A percentile compares a stretch with the other conserved stretches of the same genome.
Conservation (phyloP, 2,329 filamentous ascomycete species). For the Ceratocystis destructans region DNA sequence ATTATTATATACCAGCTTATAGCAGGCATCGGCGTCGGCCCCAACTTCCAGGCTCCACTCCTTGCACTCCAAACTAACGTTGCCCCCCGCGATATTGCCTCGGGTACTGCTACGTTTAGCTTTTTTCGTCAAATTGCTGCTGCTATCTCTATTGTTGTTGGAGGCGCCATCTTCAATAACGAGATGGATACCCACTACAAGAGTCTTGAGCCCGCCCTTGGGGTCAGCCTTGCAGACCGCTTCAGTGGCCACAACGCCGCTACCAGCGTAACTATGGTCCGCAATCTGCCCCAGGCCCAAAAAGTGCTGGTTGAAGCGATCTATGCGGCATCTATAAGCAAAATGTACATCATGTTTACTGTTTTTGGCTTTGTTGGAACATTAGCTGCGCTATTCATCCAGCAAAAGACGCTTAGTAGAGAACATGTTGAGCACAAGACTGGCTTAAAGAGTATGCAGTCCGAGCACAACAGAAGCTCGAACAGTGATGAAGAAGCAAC, state of each 20-base stretch:
- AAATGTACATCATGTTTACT: conserved; percentile 46
- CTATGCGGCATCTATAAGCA: conserved; percentile 37
- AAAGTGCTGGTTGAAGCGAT: conserved; percentile 32
- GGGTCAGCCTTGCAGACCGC: conserved; percentile 34
- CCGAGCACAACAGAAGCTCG: not conserved
- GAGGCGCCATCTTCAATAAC: conserved; percentile 70
- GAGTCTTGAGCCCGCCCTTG: conserved; percentile 36
- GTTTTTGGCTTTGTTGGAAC: conserved; percentile 36
- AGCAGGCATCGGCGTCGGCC: conserved; percentile 50
- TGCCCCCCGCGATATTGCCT: conserved; percentile 49
- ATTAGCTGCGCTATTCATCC: conserved; percentile 34
- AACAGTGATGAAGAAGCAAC: not conserved
- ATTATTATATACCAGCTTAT: conserved; percentile 49
- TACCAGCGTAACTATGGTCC: conserved; percentile 45
- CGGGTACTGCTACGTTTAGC: conserved; percentile 51
- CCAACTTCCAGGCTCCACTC: conserved; percentile 55
- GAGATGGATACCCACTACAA: conserved; percentile 46
- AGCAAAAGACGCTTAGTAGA: conserved; percentile 38
- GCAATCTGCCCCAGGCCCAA: conserved; percentile 35
- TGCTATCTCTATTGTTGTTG: conserved; percentile 54
- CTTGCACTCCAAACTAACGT: conserved; percentile 54
- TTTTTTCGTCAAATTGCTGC: conserved; percentile 58
- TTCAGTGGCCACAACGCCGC: conserved; percentile 48
- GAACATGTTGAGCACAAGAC: conserved; percentile 46
- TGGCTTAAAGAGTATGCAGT: conserved; percentile 33